Percentiles rank a stretch among this genome's conserved stretches.
These are phyloP conservation scores for Arctium minus DNA, from an alignment of 129 eudicot species.

Conservation along the genomic window DNA sequence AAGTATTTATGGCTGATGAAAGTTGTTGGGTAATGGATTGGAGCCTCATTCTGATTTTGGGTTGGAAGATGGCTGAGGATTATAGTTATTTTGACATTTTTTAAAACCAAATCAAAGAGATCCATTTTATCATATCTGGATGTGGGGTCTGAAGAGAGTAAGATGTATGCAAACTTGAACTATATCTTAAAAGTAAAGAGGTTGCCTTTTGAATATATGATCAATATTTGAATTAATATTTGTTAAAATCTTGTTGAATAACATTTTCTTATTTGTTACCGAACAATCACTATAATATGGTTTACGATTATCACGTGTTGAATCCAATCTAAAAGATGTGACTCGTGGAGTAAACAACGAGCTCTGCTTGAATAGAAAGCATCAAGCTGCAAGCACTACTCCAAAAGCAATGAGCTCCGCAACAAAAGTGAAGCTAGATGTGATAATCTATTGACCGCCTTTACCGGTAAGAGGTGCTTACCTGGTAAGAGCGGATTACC, in stretches of 20 bases:
- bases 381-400: not conserved
- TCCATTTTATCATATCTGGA: not conserved
- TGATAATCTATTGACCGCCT: not conserved
- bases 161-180: too few relatives aligned
- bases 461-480: not conserved
- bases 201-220: too few relatives aligned
- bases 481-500: not conserved
- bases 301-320: too few relatives aligned
- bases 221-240: too few relatives aligned
- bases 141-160: not conserved
- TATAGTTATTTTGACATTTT: not conserved
- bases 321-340: too few relatives aligned
- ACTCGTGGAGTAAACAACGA: too few relatives aligned
- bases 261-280: too few relatives aligned
- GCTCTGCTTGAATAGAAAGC: too few relatives aligned
- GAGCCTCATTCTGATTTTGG: not conserved
- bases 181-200: too few relatives aligned
- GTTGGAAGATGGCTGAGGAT: not conserved
- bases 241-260: too few relatives aligned
- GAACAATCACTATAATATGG: too few relatives aligned
- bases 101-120: not conserved
- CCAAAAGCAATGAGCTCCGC: not conserved
- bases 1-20: not conserved
- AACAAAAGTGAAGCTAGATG: not conserved
- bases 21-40: not conserved